Base-by-base conservation (phyloP, 1,139 yeast genomes). In the Lodderomyces margitis region DNA sequence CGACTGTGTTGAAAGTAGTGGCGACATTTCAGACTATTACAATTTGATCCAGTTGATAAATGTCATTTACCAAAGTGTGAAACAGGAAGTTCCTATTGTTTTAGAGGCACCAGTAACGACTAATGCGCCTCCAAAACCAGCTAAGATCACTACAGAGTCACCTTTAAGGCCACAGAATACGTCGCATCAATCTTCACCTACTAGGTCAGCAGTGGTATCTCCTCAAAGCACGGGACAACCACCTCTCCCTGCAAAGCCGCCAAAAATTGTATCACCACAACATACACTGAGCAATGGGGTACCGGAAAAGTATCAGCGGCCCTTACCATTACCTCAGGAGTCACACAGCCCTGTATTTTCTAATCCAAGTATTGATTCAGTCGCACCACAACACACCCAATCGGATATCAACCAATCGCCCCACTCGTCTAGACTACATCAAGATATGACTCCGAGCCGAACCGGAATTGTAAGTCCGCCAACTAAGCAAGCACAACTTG, bases 21-120 rank as follows among this genome's bases (percentile, higher is more conserved):
- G 37, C 2, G 44, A 39, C 6, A 23, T 49, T 4, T 38, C 46
- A 4, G 42, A 39, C 3, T 46, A 44, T 21, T 78, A 63, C 46
- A 70, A 66, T 43, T 53, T 83, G 34, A 39, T 66, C 9, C 66
- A 57, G 30, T 55, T 78, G 43, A 54, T 71, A 14, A 56, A 57
- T 12, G 53, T 70, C 1, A 52, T 82, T 40, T 50, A 64, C 7
- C 67, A 62, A 5, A 61, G 68, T 28, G 71, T 83, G 47, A 54
- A 66, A 12, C 58, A 54, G 28, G 75, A 78, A 42, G 44, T 47
- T n/a, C 68, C 74, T 20, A 48, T 62, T n/a, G 20, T 16, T 5
- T 17, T 14, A 11, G 36, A 12, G n/a, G 12, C 21, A 15, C 15
- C 34, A 3, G 21, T 23, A 15, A 21, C 17, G n/a, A 17, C 19